Conservation (phyloP, 495 filamentous ascomycete genomes). For the Penicillium flavigenum region DNA sequence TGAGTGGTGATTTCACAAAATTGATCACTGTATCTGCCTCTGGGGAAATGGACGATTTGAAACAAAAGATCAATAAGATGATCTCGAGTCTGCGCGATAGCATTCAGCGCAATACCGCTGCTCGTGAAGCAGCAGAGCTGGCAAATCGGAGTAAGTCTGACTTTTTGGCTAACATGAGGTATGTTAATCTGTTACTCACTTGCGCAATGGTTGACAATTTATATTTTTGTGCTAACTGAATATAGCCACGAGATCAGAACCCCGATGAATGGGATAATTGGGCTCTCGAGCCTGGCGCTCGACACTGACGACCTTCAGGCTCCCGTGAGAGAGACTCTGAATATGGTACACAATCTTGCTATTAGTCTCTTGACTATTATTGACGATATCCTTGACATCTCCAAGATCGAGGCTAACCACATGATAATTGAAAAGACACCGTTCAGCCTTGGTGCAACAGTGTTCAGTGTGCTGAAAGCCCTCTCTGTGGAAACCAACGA, state of each 20-base stretch:
- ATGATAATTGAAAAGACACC: constrained; percentile 79
- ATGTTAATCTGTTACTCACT: constrained; percentile 66
- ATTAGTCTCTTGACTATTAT: constrained; percentile 78
- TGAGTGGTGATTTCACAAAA: constrained; percentile 82
- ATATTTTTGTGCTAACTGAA: constrained; percentile 42
- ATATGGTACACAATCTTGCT: constrained; percentile 87
- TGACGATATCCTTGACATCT: constrained; percentile 83
- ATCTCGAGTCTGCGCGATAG: constrained; percentile 77
- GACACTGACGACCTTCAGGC: constrained; percentile 67
- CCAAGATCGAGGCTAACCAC: constrained; percentile 72
- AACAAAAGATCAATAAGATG: constrained; percentile 95
- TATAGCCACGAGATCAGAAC: constrained; percentile 76
- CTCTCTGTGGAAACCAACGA: constrained; percentile 87
- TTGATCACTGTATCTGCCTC: constrained; percentile 89
- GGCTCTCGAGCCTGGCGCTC: constrained; percentile 73
- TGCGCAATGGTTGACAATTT: not conserved
- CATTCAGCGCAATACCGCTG: constrained; percentile 33
- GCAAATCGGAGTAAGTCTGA: constrained; percentile 61
- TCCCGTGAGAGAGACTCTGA: constrained; percentile 82
- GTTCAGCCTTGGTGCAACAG: constrained; percentile 51
- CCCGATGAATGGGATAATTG: constrained; percentile 67
- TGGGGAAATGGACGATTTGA: constrained; percentile 94
- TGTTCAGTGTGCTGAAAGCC: constrained; percentile 57
- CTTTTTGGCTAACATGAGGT: constrained; percentile 75
- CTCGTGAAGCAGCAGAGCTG: constrained; percentile 56